Percentiles rank a stretch among this genome's conserved stretches.
Evolutionary conservation across 768 basidiomycete genomes (phyloP).

Genomic region (Porphyrellus cyaneotinctus): DNA sequence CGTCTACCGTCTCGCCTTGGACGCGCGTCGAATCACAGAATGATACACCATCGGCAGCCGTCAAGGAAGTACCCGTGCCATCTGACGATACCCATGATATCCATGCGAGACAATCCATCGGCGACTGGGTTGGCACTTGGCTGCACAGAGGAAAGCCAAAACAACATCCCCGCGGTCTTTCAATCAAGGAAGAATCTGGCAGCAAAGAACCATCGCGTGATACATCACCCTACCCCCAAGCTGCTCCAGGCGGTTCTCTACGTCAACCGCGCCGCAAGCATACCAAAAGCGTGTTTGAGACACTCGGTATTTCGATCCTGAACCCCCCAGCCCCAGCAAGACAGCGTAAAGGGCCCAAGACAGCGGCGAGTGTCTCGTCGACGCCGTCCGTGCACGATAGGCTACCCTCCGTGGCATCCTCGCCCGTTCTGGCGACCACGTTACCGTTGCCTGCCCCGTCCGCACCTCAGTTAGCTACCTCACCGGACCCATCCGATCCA

Average conservation of each 20-base stretch:
- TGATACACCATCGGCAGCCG: neutral
- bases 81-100: constrained; percentile 11
- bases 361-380: constrained; percentile 25
- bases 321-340: constrained; percentile 40
- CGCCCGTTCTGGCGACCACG: constrained; percentile 15
- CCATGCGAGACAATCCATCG: constrained; percentile 35
- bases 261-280: constrained; percentile 36
- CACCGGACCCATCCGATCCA: constrained; percentile 18
- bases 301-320: constrained; percentile 64
- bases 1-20: constrained; percentile 7
- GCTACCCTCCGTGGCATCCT: constrained; percentile 13
- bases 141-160: constrained; percentile 52
- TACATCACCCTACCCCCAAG: constrained; percentile 17
- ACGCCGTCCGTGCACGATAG: constrained; percentile 11
- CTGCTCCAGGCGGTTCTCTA: constrained; percentile 15
- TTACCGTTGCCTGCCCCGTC: constrained; percentile 17
- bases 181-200: constrained; percentile 23
- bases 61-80: constrained; percentile 2
- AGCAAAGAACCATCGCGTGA: constrained; percentile 22
- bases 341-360: constrained; percentile 17
- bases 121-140: constrained; percentile 79
- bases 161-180: constrained; percentile 22
- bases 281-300: constrained; percentile 66
- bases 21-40: neutral
- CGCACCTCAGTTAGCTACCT: constrained; percentile 29